Conservation (phyloP, 306 rosid genomes). For the Prunus mongolica region DNA sequence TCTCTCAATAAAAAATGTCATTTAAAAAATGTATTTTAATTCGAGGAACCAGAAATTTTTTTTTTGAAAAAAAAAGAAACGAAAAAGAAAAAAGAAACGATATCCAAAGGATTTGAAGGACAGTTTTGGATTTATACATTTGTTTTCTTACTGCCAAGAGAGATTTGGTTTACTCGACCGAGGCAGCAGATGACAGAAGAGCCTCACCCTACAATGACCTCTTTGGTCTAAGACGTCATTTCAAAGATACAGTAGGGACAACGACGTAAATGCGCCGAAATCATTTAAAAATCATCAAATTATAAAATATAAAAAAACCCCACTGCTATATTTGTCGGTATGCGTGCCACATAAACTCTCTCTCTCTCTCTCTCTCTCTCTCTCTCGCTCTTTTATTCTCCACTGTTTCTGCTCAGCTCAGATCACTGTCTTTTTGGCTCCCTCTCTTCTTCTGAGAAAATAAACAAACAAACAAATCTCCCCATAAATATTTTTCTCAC, state of each 20-base stretch:
- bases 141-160: slow-evolving; percentile 11
- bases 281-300: not conserved
- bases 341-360: slow-evolving; percentile 31
- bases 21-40: no score
- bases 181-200: slow-evolving; percentile 19
- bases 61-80: no score
- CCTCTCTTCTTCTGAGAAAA: not conserved
- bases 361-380: slow-evolving; percentile 12
- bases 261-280: slow-evolving; percentile 63
- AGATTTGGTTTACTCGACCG: slow-evolving; percentile 26
- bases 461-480: not conserved
- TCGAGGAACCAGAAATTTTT: no score
- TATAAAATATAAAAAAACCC: not conserved
- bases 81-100: no score
- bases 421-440: slow-evolving; percentile 35
- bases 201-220: slow-evolving; percentile 8
- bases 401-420: slow-evolving; percentile 40
- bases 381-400: slow-evolving; percentile 27
- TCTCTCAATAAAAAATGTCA: accelerated
- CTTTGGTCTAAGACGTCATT: slow-evolving; percentile 47
- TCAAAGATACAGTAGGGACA: slow-evolving; percentile 64
- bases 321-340: slow-evolving; percentile 48
- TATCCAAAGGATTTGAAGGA: no score
- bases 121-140: not conserved
- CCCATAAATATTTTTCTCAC: not conserved